Base-by-base conservation (phyloP, 805 yeast genomes). In the Scheffersomyces coipomensis region DNA sequence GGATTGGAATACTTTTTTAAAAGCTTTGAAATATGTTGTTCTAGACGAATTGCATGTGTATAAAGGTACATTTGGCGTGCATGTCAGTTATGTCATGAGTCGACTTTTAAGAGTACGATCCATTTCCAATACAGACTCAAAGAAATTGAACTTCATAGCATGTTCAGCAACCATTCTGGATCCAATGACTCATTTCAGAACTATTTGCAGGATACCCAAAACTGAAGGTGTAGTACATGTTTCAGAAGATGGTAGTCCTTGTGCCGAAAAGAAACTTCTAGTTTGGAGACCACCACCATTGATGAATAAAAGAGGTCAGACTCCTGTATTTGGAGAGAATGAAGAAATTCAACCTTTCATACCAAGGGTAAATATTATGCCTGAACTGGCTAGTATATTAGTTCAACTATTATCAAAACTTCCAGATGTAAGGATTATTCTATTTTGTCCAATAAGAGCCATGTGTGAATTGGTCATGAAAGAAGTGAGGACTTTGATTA, bases 141-240 rank as follows among this genome's bases (percentile, higher is more conserved):
- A 83, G 0, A 82, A 83, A 44, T 51, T 88, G 29, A 76, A 75
- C 40, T 88, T 85, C 56, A 79, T 93, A 4, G 85, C 96, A 1
- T 91, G 99, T 63, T 90, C 98, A 0, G 99, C 99, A 0, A 93
- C 99, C 0, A 75, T 93, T 39, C 76, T 77, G 43, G 75, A 80
- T 33, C 98, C 99, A 0, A 64, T 67, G 0, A 52, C 71, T 8
- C 95, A 89, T 53, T 86, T 91, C 81, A 60, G 76, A 26, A 66
- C 77, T 3, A 72, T 93, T 19, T 88, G 91, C 51, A 95, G 96
- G 0, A 64, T 88, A 3, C 65, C 72, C 0, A 19, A 35, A 9
- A 22, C 39, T 6, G 75, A 75, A 1, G 56, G 69, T 1, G 73
- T 85, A 1, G 64, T 67, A 12, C 82, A 86, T 49, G 71, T 89